phyloP scores from a whole-genome alignment of 2,329 filamentous ascomycete genomes.

The Chaetomium sp. region DNA sequence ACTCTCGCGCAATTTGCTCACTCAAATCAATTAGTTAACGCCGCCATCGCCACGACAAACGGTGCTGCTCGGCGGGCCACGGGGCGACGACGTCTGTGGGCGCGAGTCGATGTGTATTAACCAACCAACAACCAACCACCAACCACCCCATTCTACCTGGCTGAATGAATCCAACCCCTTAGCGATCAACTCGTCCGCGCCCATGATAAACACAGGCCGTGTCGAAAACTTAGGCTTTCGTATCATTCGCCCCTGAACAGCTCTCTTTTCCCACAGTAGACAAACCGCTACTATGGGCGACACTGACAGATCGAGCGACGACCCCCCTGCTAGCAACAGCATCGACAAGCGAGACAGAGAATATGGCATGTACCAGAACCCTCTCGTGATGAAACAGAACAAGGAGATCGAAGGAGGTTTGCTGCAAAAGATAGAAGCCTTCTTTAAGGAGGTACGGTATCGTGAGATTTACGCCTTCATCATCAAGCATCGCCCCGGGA shows the following conservation, averaged over 20 bases:
- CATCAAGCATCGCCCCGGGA: conserved; percentile 7
- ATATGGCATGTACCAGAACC: conserved; percentile 9
- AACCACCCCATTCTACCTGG: neutral
- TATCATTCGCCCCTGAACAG: neutral
- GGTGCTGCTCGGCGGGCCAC: too few species aligned
- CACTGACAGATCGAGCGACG: neutral
- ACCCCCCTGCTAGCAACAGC: neutral
- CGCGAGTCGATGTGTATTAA: neutral
- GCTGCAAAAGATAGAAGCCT: neutral
- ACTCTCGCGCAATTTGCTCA: too few species aligned
- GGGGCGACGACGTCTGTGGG: too few species aligned
- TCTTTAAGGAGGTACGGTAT: neutral
- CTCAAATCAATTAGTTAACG: too few species aligned
- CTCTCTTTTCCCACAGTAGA: neutral
- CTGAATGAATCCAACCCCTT: neutral
- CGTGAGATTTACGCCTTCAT: neutral
- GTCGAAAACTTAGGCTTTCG: neutral
- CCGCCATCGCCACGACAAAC: too few species aligned
- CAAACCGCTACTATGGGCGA: neutral
- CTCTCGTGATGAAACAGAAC: neutral
- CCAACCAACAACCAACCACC: neutral
- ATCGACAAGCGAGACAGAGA: conserved; percentile 11
- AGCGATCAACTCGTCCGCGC: neutral
- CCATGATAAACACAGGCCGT: neutral
- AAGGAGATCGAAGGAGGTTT: neutral